phyloP scores from a whole-genome alignment of 306 rosid genomes.

The Carpinus viminea region DNA sequence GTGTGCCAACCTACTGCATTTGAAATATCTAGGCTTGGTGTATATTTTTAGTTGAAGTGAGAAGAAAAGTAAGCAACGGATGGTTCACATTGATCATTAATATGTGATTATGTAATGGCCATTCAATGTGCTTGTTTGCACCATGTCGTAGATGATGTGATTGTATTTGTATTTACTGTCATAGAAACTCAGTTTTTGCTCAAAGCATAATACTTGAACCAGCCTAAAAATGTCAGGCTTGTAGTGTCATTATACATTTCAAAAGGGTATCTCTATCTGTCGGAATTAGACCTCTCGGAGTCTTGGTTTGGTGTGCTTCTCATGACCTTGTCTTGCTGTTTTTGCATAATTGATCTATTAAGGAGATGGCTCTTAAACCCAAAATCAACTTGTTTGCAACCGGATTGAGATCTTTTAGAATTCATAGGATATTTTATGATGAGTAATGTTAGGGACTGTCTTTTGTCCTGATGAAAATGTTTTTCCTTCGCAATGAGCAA shows the following conservation, averaged over 20 bases:
- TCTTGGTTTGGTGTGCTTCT: no score
- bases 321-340: no score
- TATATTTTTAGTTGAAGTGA: slow-evolving; percentile 17
- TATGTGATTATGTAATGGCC: slow-evolving; percentile 29
- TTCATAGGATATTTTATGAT: no score
- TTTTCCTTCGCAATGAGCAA: no score
- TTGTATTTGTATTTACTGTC: not conserved
- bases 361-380: no score
- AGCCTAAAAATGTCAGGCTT: not conserved
- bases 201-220: not conserved
- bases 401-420: no score
- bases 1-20: slow-evolving; percentile 70
- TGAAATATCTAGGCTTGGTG: slow-evolving; percentile 40
- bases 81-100: not conserved
- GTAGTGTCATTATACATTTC: not conserved
- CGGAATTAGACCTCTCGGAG: not conserved
- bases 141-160: slow-evolving; percentile 15
- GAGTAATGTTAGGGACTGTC: no score
- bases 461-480: no score
- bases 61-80: slow-evolving; percentile 17
- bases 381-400: no score
- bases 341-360: no score
- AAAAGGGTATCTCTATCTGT: not conserved
- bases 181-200: not conserved
- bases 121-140: slow-evolving; percentile 15